A percentile compares a stretch with the other conserved stretches of the same genome.
Conservation (phyloP, 768 basidiomycete species). For the Trametes cinnabarina region DNA sequence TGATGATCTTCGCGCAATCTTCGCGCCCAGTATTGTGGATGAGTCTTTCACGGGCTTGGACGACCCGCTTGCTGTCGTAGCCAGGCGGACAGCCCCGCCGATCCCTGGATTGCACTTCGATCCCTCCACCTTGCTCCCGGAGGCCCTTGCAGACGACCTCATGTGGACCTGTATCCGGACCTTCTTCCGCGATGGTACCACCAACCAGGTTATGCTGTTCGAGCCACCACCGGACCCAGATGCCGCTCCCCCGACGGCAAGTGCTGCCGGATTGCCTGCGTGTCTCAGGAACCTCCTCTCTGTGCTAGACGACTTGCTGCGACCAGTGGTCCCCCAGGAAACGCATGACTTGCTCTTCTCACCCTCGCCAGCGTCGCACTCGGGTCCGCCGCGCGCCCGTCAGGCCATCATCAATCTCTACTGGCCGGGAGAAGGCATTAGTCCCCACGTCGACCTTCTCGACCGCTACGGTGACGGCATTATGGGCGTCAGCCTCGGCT, state of each 20-base stretch:
- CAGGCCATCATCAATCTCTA: constrained; percentile 93
- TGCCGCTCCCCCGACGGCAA: neutral
- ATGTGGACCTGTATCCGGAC: constrained; percentile 50
- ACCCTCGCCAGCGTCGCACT: constrained; percentile 38
- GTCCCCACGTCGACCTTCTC: constrained; percentile 84
- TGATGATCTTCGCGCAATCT: neutral
- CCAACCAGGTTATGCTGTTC: constrained; percentile 90
- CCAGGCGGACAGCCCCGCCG: constrained; percentile 43
- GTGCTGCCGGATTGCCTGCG: constrained; percentile 50
- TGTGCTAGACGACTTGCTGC: constrained; percentile 46
- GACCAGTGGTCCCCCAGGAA: constrained; percentile 46
- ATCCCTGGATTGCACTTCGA: constrained; percentile 67
- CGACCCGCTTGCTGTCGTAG: constrained; percentile 20
- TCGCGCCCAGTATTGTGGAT: constrained; percentile 3
- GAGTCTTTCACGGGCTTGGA: neutral
- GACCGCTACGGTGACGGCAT: constrained; percentile 87
- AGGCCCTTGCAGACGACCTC: constrained; percentile 49
- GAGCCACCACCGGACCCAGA: constrained; percentile 39
- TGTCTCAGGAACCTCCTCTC: constrained; percentile 54
- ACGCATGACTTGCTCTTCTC: constrained; percentile 58
- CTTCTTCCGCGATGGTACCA: constrained; percentile 49
- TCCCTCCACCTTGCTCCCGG: constrained; percentile 49
- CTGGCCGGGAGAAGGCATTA: constrained; percentile 84
- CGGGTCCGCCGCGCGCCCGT: constrained; percentile 44
- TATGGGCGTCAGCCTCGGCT: constrained; percentile 79